These are phyloP conservation scores for Phytopythium ostracodes DNA, from an alignment of 352 stramenopile species.

Conservation along the genomic window DNA sequence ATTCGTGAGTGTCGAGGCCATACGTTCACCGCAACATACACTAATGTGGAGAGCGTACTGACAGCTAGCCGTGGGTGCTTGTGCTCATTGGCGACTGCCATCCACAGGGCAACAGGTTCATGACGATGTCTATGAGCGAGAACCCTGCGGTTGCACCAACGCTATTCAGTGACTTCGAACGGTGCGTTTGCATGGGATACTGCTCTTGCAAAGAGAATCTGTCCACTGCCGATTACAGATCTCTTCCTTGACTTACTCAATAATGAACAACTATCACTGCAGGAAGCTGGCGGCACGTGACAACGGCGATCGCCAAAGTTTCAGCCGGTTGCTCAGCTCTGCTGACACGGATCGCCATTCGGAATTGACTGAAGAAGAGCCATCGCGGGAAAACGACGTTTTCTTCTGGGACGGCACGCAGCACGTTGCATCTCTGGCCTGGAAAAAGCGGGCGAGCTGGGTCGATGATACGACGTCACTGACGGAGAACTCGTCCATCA, in stretches of 20 bases:
- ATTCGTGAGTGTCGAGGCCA: background rate
- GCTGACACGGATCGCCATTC: background rate
- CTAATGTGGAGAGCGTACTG: too few relatives aligned
- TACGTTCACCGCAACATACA: too few relatives aligned
- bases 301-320: background rate
- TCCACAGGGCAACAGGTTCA: slow-evolving; percentile 7
- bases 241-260: background rate
- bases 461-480: slow-evolving; percentile 17
- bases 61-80: too few relatives aligned
- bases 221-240: background rate
- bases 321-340: background rate
- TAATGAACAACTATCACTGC: background rate
- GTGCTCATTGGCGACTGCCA: too few relatives aligned
- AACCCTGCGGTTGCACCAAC: background rate
- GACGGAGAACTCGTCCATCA: slow-evolving; percentile 32
- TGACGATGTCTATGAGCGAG: background rate
- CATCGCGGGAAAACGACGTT: slow-evolving; percentile 12
- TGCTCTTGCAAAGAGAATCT: background rate
- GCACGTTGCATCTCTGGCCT: slow-evolving; percentile 11
- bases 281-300: background rate
- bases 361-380: background rate
- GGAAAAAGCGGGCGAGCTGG: slow-evolving; percentile 14
- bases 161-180: background rate
- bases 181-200: background rate
- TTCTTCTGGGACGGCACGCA: slow-evolving; percentile 33